A percentile compares a stretch with the other conserved stretches of the same genome.
Evolutionary conservation across 805 yeast genomes (phyloP).

Genomic region (Candida rishiriensis): DNA sequence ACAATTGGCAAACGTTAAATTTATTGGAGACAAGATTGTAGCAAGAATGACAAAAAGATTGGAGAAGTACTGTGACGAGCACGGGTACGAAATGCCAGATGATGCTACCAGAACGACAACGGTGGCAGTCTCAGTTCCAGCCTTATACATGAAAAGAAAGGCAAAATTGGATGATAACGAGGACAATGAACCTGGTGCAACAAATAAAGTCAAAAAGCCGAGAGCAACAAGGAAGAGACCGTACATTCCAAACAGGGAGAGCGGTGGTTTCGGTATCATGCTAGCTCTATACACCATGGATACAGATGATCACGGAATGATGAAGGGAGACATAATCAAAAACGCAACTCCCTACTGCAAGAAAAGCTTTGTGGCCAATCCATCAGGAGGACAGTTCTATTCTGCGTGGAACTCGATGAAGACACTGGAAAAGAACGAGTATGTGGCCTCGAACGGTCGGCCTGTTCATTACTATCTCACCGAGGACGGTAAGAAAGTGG

Average conservation of each 20-base stretch:
- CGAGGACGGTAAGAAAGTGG: constrained; percentile 63
- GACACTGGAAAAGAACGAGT: constrained; percentile 54
- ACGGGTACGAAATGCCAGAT: constrained; percentile 43
- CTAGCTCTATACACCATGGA: constrained; percentile 53
- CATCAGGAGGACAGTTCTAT: constrained; percentile 57
- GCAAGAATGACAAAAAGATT: constrained; percentile 43
- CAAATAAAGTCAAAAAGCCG: constrained; percentile 6
- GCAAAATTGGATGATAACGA: background rate
- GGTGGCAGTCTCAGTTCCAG: background rate
- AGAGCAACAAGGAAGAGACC: constrained; percentile 16
- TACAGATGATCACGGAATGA: constrained; percentile 48
- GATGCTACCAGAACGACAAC: background rate
- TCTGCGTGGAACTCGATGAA: constrained; percentile 75
- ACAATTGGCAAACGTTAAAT: constrained; percentile 58
- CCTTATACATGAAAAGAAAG: background rate
- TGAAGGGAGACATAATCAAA: constrained; percentile 53
- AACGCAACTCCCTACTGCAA: constrained; percentile 54
- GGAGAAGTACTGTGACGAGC: constrained; percentile 49
- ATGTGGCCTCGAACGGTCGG: constrained; percentile 52
- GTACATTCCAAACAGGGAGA: constrained; percentile 68
- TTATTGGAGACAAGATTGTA: constrained; percentile 70
- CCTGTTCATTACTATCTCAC: constrained; percentile 63
- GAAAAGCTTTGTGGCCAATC: constrained; percentile 53
- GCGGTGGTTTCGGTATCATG: constrained; percentile 84
- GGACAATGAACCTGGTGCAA: constrained; percentile 18